phyloP scores from a whole-genome alignment of 2,329 filamentous ascomycete species.

The Ceratocystis cacaofunesta region DNA sequence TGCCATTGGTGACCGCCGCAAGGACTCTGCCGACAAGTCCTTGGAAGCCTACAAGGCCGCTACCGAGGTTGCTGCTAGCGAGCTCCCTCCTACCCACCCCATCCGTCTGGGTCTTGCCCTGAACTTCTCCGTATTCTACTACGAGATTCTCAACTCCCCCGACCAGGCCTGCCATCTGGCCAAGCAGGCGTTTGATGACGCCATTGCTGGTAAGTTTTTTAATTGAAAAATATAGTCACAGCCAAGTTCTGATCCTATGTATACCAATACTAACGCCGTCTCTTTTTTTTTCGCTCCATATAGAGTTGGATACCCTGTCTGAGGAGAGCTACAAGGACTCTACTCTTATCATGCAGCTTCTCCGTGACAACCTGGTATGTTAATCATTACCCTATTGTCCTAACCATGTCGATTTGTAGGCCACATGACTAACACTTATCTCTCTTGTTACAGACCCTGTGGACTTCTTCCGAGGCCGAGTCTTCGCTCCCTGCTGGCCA shows the following conservation, averaged over 20 bases:
- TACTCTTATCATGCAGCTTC: constrained; percentile 95
- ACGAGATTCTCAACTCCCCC: constrained; percentile 97
- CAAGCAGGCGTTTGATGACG: constrained; percentile 98
- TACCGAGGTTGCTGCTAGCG: constrained; percentile 94
- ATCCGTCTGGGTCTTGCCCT: constrained; percentile 94
- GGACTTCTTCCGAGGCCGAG: constrained; percentile 98
- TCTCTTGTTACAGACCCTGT: constrained; percentile 59
- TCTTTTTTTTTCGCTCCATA: not conserved
- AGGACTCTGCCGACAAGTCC: constrained; percentile 83
- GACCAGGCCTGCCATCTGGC: constrained; percentile 97
- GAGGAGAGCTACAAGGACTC: constrained; percentile 99
- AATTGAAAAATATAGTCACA: not conserved
- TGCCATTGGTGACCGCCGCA: constrained; percentile 84
- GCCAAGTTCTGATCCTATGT: not conserved
- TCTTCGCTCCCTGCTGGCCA: constrained; percentile 43
- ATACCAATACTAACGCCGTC: constrained; percentile 19
- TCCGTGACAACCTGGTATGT: constrained; percentile 85
- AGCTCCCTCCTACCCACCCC: constrained; percentile 92
- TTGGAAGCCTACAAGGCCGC: constrained; percentile 95
- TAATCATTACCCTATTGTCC: not conserved
- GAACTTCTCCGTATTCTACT: constrained; percentile 99
- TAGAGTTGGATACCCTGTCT: constrained; percentile 88
- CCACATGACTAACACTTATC: constrained; percentile 22
- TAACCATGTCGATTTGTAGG: not conserved
- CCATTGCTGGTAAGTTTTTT: constrained; percentile 53